Evolutionary conservation across 2,329 filamentous ascomycete species (phyloP), one percentile per base, ranked within the genome.

Genomic region (Stylonectria norvegica): DNA sequence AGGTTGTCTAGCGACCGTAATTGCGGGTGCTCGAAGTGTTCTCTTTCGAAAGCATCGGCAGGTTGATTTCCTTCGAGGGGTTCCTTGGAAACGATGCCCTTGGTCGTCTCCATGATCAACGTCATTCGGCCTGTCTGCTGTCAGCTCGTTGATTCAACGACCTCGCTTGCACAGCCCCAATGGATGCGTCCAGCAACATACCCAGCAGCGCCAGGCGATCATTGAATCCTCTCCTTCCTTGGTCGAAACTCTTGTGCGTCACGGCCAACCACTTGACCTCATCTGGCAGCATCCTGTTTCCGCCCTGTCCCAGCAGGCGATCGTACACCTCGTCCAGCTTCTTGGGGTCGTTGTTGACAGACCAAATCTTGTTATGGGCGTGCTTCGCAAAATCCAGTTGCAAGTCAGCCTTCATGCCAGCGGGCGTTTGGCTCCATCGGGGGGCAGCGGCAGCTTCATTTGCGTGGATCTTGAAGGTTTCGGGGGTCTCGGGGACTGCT

Each of bases 191-290:
- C 4, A n/a, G n/a, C 15, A 17, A 56, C 68, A 33, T 77, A 94
- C 89, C 91, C 38, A 95, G 71, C 59, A 87, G 89, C n/a, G 89
- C 87, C 65, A 98, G 71, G 48, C 88, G 80, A 59, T 96, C 91
- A 64, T 98, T 98, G 70, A 91, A 95, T 1, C 91, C 91, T 72
- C 90, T 83, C 59, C 89, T 76, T 37, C 90, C 93, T 61, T 97
- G 89, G 62, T 98, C 91, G 60, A 95, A 97, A 67, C 89, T 96
- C 78, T 97, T 97, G 67, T 97, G 93, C 51, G 93, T 98, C 40
- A 98, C 80, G 20, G 90, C 90, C 58, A 97, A 72, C 93, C 93
- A 98, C 70, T 96, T 97, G 47, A 93, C 75, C 69, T 98, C 91
- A 12, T 96, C 90, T 2, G 85, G 83, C 42, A 98, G 73, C 62